Evolutionary conservation across 768 basidiomycete species (phyloP).

Genomic region (Russula virescens): DNA sequence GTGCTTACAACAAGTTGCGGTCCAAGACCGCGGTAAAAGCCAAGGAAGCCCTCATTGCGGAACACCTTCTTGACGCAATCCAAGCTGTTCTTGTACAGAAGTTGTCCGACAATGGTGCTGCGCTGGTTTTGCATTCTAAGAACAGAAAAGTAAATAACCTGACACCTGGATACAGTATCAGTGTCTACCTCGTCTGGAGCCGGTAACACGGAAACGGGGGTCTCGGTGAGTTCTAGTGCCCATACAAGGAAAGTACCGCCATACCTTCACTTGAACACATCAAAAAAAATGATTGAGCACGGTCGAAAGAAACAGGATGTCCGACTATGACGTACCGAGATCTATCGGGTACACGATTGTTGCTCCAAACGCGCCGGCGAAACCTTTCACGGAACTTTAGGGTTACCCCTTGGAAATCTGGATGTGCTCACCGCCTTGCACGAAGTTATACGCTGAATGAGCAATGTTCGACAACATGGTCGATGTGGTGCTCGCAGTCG

Average conservation of each 20-base stretch:
- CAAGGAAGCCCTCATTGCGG: constrained; percentile 85
- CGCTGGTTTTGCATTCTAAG: constrained; percentile 95
- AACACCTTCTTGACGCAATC: constrained; percentile 95
- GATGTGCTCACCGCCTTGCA: constrained; percentile 61
- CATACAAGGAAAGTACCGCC: constrained; percentile 23
- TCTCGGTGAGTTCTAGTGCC: constrained; percentile 7
- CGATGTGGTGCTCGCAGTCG: constrained; percentile 26
- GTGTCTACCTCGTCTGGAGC: constrained; percentile 51
- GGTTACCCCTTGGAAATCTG: constrained; percentile 2
- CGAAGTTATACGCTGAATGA: constrained; percentile 81
- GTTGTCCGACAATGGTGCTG: constrained; percentile 91
- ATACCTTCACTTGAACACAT: constrained; percentile 60
- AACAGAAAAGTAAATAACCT: constrained; percentile 4
- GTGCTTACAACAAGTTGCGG: constrained; percentile 80
- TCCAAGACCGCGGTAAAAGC: constrained; percentile 96
- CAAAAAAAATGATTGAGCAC: constrained; percentile 15
- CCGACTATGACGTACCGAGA: constrained; percentile 52
- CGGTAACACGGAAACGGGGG: not conserved
- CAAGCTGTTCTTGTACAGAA: constrained; percentile 92
- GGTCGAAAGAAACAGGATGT: not conserved
- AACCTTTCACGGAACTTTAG: constrained; percentile 41
- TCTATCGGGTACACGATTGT: constrained; percentile 98
- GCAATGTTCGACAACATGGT: constrained; percentile 53
- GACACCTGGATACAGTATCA: not conserved
- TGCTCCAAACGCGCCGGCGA: constrained; percentile 92